Evolutionary conservation across 371 early-diverging fungal species (phyloP), one percentile per base, ranked within the genome.

Genomic region (Syncephalastrum sp.): DNA sequence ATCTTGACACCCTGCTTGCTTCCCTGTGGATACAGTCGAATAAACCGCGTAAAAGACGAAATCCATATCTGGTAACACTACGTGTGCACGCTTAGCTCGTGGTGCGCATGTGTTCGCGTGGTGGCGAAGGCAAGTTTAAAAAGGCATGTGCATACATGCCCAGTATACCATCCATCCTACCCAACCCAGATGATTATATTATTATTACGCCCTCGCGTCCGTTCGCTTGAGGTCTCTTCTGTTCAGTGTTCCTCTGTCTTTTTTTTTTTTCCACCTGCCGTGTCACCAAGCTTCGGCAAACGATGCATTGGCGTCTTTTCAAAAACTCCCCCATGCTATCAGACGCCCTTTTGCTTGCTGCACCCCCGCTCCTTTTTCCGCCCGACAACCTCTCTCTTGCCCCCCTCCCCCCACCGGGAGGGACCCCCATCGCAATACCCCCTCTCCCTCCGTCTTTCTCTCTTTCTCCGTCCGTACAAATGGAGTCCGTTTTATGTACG

Each of bases 51-150:
- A 21, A 21, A 21, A 47, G 43, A 57, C 48, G 21, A 2, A 15
- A 27, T 13, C 62, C 57, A 61, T 61, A 56, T 56, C 45, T 47
- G 62, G 62, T 25, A 61, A 56, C 48, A n/a, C 10, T 45, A 24
- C 62, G 56, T 61, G 62, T 61, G 60, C 52, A 51, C 53, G 17
- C 47, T 47, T 56, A 51, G 54, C 61, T 61, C 61, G 61, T 61
- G 61, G 55, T 61, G 54, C 53, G 19, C 53, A 47, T 61, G 53
- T 56, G 57, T 46, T 53, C 53, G 56, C 54, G 57, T 52, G 57
- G 57, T 60, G 60, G 60, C 60, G 42, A 60, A 59, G 38, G 24
- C 16, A 47, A 47, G 19, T 47, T 47, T 47, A 47, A 19, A 19
- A 47, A 47, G 14, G 17, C 17, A 47, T 33, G 38, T 33, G 38